These are phyloP conservation scores for Aspergillus sp. DNA, from an alignment of 2,329 filamentous ascomycete species.

Conservation along the genomic window DNA sequence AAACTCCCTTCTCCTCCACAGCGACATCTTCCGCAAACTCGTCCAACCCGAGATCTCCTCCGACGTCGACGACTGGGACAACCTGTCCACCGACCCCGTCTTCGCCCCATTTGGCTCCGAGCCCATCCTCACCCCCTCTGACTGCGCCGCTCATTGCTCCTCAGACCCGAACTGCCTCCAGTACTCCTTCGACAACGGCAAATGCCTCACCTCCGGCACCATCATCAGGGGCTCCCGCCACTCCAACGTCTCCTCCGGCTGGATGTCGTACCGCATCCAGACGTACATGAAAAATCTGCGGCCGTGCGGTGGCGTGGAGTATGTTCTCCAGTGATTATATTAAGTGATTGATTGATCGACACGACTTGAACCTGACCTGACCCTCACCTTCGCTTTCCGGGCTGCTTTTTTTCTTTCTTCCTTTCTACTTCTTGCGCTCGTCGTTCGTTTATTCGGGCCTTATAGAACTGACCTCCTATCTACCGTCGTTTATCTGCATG, in stretches of 20 bases:
- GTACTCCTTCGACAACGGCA: constrained; percentile 13
- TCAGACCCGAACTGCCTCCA: constrained; percentile 17
- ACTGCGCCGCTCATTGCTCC: constrained; percentile 16
- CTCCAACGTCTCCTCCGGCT: constrained; percentile 14
- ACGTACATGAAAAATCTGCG: constrained; percentile 13
- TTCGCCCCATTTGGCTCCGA: constrained; percentile 1
- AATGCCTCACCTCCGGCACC: constrained; percentile 11
- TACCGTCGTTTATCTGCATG: neutral
- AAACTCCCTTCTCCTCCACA: constrained; percentile 10
- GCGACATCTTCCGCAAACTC: constrained; percentile 14
- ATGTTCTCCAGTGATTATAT: constrained; percentile 8
- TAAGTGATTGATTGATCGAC: neutral
- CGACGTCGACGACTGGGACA: constrained; percentile 7
- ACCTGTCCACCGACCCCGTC: constrained; percentile 8
- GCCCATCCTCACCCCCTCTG: constrained; percentile 5
- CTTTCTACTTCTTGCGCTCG: no score
- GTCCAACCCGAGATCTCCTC: constrained; percentile 7
- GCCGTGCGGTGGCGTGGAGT: constrained; percentile 15
- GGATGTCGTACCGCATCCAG: constrained; percentile 16
- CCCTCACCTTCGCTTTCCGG: neutral
- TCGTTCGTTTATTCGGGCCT: neutral
- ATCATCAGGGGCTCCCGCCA: constrained; percentile 10
- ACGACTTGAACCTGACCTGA: neutral
- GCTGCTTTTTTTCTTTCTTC: neutral
- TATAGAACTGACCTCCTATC: neutral